phyloP scores from a whole-genome alignment of 768 basidiomycete species.

The Lactarius sp. region DNA sequence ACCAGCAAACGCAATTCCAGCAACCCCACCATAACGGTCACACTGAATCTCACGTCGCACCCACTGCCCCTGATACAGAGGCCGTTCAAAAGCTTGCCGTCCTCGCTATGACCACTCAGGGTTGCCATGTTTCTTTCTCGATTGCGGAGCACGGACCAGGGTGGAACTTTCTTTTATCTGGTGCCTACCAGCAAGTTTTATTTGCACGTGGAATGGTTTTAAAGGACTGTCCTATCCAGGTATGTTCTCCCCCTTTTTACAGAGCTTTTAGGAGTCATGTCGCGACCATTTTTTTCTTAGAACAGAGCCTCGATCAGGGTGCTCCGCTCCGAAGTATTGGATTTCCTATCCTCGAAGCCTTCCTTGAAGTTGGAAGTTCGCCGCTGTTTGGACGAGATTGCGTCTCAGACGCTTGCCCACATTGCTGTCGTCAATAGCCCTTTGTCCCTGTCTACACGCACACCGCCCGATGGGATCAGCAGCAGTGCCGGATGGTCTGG shows the following conservation, averaged over 20 bases:
- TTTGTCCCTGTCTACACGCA: slow-evolving; percentile 65
- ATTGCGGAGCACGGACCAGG: slow-evolving; percentile 63
- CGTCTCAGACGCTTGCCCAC: slow-evolving; percentile 85
- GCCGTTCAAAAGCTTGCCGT: slow-evolving; percentile 74
- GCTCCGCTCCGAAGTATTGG: slow-evolving; percentile 88
- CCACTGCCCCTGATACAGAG: slow-evolving; percentile 53
- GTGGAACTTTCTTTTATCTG: slow-evolving; percentile 90
- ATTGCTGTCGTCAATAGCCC: slow-evolving; percentile 91
- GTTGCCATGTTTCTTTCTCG: slow-evolving; percentile 78
- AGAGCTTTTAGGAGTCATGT: slow-evolving; percentile 18
- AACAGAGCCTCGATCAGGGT: slow-evolving; percentile 86
- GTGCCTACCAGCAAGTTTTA: slow-evolving; percentile 91
- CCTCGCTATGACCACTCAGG: slow-evolving; percentile 75
- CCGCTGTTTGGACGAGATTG: slow-evolving; percentile 88
- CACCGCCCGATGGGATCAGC: slow-evolving; percentile 72
- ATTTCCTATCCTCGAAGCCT: slow-evolving; percentile 74
- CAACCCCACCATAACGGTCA: slow-evolving; percentile 31
- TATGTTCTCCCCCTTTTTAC: slow-evolving; percentile 33
- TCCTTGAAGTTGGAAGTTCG: slow-evolving; percentile 78
- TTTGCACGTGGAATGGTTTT: slow-evolving; percentile 81
- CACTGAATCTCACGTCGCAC: slow-evolving; percentile 31
- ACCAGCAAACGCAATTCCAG: slow-evolving; percentile 37
- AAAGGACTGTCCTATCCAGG: slow-evolving; percentile 85
- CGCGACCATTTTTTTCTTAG: slow-evolving; percentile 36
- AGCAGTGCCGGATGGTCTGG: slow-evolving; percentile 81